Evolutionary conservation across 306 rosid genomes (phyloP).

Genomic region (Lablab purpureus): DNA sequence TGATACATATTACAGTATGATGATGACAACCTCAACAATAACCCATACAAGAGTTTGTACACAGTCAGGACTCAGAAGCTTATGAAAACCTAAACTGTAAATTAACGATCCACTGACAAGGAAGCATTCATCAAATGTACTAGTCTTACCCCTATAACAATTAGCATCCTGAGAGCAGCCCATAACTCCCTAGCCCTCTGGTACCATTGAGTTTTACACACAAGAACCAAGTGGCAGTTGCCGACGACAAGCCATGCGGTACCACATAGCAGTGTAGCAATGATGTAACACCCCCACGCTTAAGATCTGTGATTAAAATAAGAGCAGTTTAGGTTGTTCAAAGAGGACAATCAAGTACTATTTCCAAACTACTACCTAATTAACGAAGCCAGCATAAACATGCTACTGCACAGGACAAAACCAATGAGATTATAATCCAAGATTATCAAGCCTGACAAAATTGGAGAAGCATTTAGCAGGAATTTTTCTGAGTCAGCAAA

Average conservation of each 20-base stretch:
- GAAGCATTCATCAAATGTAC: conserved; percentile 28
- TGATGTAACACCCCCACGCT: conserved; percentile 48
- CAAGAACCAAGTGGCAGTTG: conserved; percentile 41
- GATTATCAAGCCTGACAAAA: background rate
- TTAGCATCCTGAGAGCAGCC: conserved; percentile 60
- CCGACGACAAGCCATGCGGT: conserved; percentile 45
- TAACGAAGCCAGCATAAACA: conserved; percentile 6
- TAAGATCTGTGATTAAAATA: conserved; percentile 45
- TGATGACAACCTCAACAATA: conserved; percentile 1
- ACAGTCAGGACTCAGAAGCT: background rate
- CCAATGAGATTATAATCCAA: background rate
- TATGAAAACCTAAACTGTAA: conserved; percentile 10
- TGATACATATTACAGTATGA: conserved; percentile 3
- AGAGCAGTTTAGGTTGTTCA: conserved; percentile 21
- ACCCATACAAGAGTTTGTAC: conserved; percentile 12
- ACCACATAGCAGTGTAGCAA: conserved; percentile 47
- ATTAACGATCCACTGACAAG: background rate
- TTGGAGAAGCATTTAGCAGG: background rate
- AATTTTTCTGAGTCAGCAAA: background rate
- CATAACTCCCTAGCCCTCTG: conserved; percentile 84
- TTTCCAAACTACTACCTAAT: background rate
- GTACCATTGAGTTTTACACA: conserved; percentile 70
- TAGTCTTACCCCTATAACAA: conserved; percentile 60
- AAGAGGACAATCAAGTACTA: background rate
- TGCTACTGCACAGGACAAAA: background rate